phyloP scores from a whole-genome alignment of 257 asterid genomes.

The Rubia yunnanensis region DNA sequence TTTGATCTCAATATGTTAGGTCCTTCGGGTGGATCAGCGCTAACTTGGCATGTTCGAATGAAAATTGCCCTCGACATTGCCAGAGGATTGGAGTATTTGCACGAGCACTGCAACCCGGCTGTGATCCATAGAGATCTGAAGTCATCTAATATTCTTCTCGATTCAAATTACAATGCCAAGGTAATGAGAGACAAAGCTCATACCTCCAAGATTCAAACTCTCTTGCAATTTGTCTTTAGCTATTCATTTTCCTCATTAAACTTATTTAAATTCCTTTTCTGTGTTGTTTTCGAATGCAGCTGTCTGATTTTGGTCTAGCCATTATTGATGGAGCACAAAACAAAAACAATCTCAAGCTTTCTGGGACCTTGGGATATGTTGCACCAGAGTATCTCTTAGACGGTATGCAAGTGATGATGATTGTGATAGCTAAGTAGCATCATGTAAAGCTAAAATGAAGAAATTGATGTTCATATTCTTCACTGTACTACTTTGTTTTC shows the following conservation, averaged over 20 bases:
- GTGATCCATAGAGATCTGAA: slow-evolving; percentile 80
- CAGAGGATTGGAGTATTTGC: slow-evolving; percentile 71
- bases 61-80: slow-evolving; percentile 69
- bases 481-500: background rate
- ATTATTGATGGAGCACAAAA: slow-evolving; percentile 43
- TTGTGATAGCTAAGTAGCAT: background rate
- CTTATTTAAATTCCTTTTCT: background rate
- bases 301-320: slow-evolving; percentile 76
- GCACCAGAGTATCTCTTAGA: slow-evolving; percentile 76
- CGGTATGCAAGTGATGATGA: slow-evolving; percentile 29
- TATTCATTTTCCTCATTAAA: background rate
- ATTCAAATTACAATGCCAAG: slow-evolving; percentile 72
- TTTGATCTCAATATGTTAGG: slow-evolving; percentile 27
- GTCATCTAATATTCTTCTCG: slow-evolving; percentile 74
- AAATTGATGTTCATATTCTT: background rate
- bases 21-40: slow-evolving; percentile 49
- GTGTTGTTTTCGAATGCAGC: slow-evolving; percentile 27
- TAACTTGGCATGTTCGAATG: slow-evolving; percentile 57
- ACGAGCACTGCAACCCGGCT: slow-evolving; percentile 61
- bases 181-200: slow-evolving; percentile 16
- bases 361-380: slow-evolving; percentile 75
- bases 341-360: slow-evolving; percentile 48
- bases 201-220: slow-evolving; percentile 6
- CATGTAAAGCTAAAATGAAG: background rate
- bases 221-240: background rate